Base-by-base conservation (phyloP, 495 filamentous ascomycete genomes). In the Penicillium dipodomyicola region DNA sequence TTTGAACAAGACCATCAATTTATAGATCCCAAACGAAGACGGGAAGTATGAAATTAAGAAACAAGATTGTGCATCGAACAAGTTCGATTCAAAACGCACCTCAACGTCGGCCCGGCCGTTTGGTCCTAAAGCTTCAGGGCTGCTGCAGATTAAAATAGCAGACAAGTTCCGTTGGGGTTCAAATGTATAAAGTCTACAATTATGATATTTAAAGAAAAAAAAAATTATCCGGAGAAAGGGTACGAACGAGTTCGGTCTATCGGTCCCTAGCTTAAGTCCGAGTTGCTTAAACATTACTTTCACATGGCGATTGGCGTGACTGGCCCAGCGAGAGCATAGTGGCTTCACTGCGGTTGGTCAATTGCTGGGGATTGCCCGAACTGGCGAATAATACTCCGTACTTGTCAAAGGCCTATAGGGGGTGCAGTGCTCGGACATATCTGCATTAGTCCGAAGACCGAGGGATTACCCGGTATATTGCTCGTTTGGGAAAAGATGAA, bases 1-100 rank as follows among this genome's bases (percentile, higher is more conserved):
- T 25, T 25, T 25, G 23, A 25, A 25, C 15, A 29, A 11, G 8
- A 29, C 8, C 27, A 3, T 12, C 8, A 12, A 40, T 40, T 35
- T 43, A 53, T 44, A 44, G 37, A 19, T n/a, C 11, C 30, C 25
- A 33, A 33, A 33, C 10, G 30, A 12, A 41, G 14, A 39, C 32
- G 22, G 43, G 52, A 43, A 47, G n/a, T 54, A 29, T 37, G 17
- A 54, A 12, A 54, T 47, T 33, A 5, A 52, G 42, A 46, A 46
- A 39, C 32, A 23, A 39, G 22, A 32, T 20, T 52, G 39, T 37
- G 47, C 32, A 22, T 46, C 29, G 32, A 8, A 47, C 30, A 19
- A 39, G 43, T 12, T 35, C 22, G 9, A 39, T 47, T 54, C 32
- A 9, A 40, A 54, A 54, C 50, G 43, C 39, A 52, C 50, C 40